Evolutionary conservation across 371 early-diverging fungal species (phyloP).

Genomic region (Astathelohania contejeani): DNA sequence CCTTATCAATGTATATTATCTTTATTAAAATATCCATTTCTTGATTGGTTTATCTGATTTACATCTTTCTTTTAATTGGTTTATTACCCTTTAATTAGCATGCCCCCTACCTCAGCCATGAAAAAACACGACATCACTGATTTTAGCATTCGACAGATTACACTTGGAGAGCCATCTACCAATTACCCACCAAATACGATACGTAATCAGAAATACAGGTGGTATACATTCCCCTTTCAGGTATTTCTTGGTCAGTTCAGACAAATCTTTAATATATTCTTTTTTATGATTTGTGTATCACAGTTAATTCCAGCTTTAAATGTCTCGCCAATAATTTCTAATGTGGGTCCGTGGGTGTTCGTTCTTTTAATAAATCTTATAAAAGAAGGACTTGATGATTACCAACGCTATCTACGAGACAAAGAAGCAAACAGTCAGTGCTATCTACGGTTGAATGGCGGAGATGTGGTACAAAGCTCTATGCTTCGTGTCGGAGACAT

Average conservation of each 20-base stretch:
- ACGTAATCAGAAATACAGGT: conserved; percentile 80
- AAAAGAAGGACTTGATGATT: conserved; percentile 89
- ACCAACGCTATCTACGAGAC: conserved; percentile 68
- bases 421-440: conserved; percentile 72
- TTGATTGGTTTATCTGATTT: too few species aligned
- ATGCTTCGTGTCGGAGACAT: conserved; percentile 79
- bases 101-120: too few species aligned
- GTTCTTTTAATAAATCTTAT: conserved; percentile 74
- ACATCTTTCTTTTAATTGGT: too few species aligned
- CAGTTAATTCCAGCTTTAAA: conserved; percentile 63
- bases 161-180: too few species aligned
- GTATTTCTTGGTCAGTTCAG: conserved; percentile 86
- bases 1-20: too few species aligned
- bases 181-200: conserved; percentile 67
- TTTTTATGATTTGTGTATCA: conserved; percentile 75
- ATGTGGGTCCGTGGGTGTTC: conserved; percentile 78
- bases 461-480: conserved; percentile 59
- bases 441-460: conserved; percentile 57
- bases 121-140: too few species aligned
- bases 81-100: too few species aligned
- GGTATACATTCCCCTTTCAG: conserved; percentile 68
- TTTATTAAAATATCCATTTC: too few species aligned
- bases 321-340: conserved; percentile 72
- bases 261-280: conserved; percentile 86
- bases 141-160: too few species aligned